These are phyloP conservation scores for Suhomyces canberraensis DNA, from an alignment of 805 yeast species.

Conservation along the genomic window DNA sequence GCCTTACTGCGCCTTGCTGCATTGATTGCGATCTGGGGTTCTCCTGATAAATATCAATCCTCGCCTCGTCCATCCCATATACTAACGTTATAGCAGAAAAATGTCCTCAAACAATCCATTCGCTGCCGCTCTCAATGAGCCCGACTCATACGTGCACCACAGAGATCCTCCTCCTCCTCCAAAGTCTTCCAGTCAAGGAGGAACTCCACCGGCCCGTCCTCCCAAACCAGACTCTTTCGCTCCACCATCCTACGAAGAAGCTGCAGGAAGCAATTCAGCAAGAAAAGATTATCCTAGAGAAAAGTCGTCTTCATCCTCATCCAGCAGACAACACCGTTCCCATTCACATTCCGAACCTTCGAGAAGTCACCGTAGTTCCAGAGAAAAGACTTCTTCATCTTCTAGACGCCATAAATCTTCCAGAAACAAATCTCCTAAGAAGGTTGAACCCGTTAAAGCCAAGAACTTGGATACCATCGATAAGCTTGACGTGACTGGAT, in stretches of 20 bases:
- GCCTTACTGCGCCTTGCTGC: too few species aligned
- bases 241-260: conserved; percentile 73
- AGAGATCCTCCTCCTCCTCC: conserved; percentile 37
- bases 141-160: conserved; percentile 35
- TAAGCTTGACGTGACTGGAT: conserved; percentile 91
- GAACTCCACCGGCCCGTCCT: conserved; percentile 16
- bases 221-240: conserved; percentile 20
- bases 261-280: conserved; percentile 47
- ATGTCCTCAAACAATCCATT: conserved; percentile 54
- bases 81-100: conserved; percentile 8
- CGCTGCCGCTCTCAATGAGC: conserved; percentile 43
- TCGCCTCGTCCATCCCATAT: background rate
- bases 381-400: conserved; percentile 9
- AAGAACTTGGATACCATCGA: conserved; percentile 91
- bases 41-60: too few species aligned
- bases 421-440: conserved; percentile 35
- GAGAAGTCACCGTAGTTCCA: conserved; percentile 8
- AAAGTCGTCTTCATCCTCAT: conserved; percentile 27
- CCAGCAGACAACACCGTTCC: conserved; percentile 21
- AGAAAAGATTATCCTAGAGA: conserved; percentile 53
- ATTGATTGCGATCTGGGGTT: too few species aligned
- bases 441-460: conserved; percentile 49
- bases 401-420: conserved; percentile 11
- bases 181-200: conserved; percentile 17
- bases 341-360: conserved; percentile 15